These are phyloP conservation scores for Tripidium arundinaceum DNA, from an alignment of 202 grass and related monocot genomes.

Conservation along the genomic window DNA sequence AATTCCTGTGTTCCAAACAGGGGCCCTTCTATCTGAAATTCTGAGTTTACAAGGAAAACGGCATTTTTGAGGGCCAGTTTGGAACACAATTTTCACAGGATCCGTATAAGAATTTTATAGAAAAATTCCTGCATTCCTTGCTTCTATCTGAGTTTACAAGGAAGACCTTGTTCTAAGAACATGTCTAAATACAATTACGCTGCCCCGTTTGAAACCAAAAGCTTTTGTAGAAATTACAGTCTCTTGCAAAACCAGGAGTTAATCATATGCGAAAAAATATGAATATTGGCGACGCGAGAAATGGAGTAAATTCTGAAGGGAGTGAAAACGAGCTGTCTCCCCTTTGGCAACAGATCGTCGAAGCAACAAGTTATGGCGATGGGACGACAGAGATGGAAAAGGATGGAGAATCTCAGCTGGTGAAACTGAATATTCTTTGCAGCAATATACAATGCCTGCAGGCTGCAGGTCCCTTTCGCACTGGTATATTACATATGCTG, in stretches of 20 bases:
- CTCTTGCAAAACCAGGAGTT: neutral
- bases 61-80: neutral
- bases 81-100: neutral
- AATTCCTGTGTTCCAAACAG: neutral
- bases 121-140: neutral
- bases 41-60: neutral
- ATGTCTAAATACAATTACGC: neutral
- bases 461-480: neutral
- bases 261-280: neutral
- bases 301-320: neutral
- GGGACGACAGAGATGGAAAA: neutral
- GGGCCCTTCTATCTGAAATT: neutral
- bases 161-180: neutral
- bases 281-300: neutral
- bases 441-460: constrained; percentile 1
- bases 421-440: constrained; percentile 15
- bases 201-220: neutral
- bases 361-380: neutral
- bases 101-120: neutral
- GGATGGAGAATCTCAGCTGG: neutral
- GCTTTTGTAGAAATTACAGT: neutral
- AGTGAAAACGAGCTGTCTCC: constrained; percentile 12
- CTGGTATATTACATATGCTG: neutral
- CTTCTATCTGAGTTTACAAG: neutral
- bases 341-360: constrained; percentile 14